These are phyloP conservation scores for Brassica rapa DNA, from an alignment of 345 rosid species.

Conservation along the genomic window DNA sequence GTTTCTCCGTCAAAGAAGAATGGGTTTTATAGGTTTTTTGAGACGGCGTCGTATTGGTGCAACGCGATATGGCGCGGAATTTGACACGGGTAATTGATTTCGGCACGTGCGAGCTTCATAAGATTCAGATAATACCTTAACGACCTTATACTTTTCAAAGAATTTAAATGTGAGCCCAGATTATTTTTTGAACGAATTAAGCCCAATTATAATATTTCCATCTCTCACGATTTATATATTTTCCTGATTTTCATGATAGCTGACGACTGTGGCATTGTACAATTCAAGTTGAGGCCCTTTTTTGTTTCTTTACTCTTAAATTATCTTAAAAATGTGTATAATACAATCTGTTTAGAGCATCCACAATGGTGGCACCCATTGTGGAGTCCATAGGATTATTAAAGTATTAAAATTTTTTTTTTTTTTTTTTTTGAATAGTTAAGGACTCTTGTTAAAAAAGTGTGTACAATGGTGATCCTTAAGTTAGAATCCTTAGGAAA, in stretches of 20 bases:
- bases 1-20: background rate
- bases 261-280: background rate
- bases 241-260: background rate
- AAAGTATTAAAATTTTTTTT: no score
- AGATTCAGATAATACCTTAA: background rate
- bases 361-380: no score
- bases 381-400: no score
- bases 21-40: background rate
- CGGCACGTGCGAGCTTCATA: slow-evolving; percentile 25
- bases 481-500: no score
- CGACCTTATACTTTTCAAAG: background rate
- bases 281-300: background rate
- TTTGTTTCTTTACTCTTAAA: no score
- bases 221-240: background rate
- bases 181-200: background rate
- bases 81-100: background rate
- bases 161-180: background rate
- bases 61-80: slow-evolving; percentile 29
- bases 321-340: no score
- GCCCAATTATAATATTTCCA: background rate
- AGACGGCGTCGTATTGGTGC: background rate
- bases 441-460: no score
- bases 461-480: no score
- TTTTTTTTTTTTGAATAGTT: no score
- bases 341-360: no score